Evolutionary conservation across 2,329 filamentous ascomycete species (phyloP), one percentile per base, ranked within the genome.

Genomic region (Diplodia mutila): DNA sequence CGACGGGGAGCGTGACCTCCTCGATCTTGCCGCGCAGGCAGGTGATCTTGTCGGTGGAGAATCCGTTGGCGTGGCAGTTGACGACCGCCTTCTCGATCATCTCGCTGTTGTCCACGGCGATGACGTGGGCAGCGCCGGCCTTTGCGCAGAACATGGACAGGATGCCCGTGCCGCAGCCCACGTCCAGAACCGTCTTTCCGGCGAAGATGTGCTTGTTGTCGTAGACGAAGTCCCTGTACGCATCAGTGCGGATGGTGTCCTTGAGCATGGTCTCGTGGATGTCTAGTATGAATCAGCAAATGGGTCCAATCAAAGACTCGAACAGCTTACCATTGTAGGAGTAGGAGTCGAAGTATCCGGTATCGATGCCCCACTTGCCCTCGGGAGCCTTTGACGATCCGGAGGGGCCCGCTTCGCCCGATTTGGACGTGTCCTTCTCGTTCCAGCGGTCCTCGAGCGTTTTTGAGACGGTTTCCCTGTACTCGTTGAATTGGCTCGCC

Each of bases 241-340:
- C 90, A 74, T 97, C 91, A 12, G 94, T 98, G 63, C 94, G 90
- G 49, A 97, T 85, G 0, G 87, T 85, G 75, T 98, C 94, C 78
- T 97, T 97, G 70, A 98, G 86, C 94, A 98, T 98, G 8, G 91
- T 93, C 76, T 97, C 93, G 78, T 98, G 94, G 67, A 98, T 97
- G 67, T 93, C 92, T 91, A 75, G 70, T 37, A 72, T 72, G 59
- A 9, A 29, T 54, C 12, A 63, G 11, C 34, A 9, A 2, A 21
- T 7, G 21, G 3, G 4, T 27, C 21, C 64, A 1, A 66, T 48
- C 9, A 21, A 27, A 66, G 5, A 0, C 6, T 25, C 25, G 8
- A 11, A 12, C 49, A 11, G 72, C 83, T 70, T 79, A 91, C 90
- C 88, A 87, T 85, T 94, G 75, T 86, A 86, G 16, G 87, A 85